Evolutionary conservation across 164 flowering plant genomes (phyloP), one percentile per base, ranked within the genome.

Genomic region (Umbellularia californica): DNA sequence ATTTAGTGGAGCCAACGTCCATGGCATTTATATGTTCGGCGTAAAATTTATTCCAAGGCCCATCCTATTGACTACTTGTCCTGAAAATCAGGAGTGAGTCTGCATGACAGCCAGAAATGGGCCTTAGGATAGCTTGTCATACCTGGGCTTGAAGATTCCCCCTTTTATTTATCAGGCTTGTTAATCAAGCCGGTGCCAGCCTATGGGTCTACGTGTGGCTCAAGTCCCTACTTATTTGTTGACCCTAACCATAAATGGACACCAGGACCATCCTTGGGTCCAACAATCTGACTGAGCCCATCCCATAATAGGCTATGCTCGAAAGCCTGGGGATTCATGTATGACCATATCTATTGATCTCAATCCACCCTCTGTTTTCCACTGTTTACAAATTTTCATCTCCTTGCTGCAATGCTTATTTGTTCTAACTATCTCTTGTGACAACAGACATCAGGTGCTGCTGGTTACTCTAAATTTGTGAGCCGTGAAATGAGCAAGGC

Each of bases 401-500:
- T 41, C 22, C 28, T 27, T 50, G 25, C 5, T 10, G 63, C 65
- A n/a, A 52, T 66, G 23, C 14, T 15, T 50, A 5, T n/a, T 12
- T 14, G 3, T 51, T 24, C 22, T n/a, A 68, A 7, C 12, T 52
- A 3, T 47, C 2, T 65, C 30, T 51, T 65, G 23, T 52, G 66
- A 65, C 51, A 72, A 69, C 83, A 95, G 97, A 83, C 93, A 58
- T 82, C 97, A 50, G 85, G 86, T 75, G 98, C 97, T 74, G 86
- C 95, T 51, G 86, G 88, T 81, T 93, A 95, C 85, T 86, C 97
- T 27, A 92, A 93, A 82, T 92, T 89, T 82, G 94, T 95, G 20
- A 92, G 90, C 83, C 94, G 97, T 74, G 98, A 95, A 81, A 95
- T 95, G 98, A 92, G 98, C 86, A 93, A 93, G 89, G 99, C 99